Percentiles rank a stretch among this genome's conserved stretches.
phyloP scores from a whole-genome alignment of 2,329 filamentous ascomycete species.

The Fusarium fujikuroi region DNA sequence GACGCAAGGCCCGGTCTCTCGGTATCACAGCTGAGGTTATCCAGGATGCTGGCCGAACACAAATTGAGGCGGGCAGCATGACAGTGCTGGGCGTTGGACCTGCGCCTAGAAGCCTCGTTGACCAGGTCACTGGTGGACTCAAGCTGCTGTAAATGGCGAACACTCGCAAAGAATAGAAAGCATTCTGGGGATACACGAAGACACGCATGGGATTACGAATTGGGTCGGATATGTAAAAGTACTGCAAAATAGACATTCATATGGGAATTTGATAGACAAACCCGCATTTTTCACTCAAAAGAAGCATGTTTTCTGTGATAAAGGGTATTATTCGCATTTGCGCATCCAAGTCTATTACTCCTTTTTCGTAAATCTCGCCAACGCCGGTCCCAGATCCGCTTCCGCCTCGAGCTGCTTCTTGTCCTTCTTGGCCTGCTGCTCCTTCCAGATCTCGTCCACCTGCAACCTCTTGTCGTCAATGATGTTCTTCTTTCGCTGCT shows the following conservation, averaged over 20 bases:
- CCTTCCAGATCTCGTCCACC: conserved; percentile 83
- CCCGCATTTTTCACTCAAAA: not conserved
- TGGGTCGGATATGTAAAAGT: conserved; percentile 26
- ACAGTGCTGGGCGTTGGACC: conserved; percentile 89
- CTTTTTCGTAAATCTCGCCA: conserved; percentile 86
- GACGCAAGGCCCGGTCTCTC: conserved; percentile 82
- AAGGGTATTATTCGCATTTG: conserved; percentile 45
- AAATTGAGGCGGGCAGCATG: conserved; percentile 92
- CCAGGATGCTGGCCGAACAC: conserved; percentile 93
- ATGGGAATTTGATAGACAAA: conserved; percentile 18
- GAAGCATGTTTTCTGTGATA: not conserved
- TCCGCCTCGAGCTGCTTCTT: conserved; percentile 71
- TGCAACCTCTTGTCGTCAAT: conserved; percentile 94
- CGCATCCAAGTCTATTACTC: conserved; percentile 52
- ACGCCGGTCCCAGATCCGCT: conserved; percentile 82
- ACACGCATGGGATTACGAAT: conserved; percentile 11
- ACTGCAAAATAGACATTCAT: conserved; percentile 22
- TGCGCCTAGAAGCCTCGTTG: conserved; percentile 86
- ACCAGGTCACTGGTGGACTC: conserved; percentile 84
- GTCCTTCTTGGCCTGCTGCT: conserved; percentile 74
- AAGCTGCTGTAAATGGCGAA: conserved; percentile 74
- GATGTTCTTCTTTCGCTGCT: conserved; percentile 92
- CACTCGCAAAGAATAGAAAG: not conserved
- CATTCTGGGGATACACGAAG: not conserved
- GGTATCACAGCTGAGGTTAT: conserved; percentile 91